phyloP scores from a whole-genome alignment of 2,329 filamentous ascomycete species.

The Aspergillus niger region DNA sequence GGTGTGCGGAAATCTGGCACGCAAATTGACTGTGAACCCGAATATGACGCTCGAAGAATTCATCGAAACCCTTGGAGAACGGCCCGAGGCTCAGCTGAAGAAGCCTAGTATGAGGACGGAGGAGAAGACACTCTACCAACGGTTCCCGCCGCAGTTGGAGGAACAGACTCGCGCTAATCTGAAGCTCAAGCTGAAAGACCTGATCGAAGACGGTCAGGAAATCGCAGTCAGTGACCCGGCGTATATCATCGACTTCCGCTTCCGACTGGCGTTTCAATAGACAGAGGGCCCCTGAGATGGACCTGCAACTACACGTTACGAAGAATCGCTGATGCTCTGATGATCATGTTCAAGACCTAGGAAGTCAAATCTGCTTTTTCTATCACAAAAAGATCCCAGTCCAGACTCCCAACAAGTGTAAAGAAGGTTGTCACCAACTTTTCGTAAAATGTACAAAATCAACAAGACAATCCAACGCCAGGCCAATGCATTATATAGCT shows the following conservation, averaged over 20 bases:
- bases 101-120: conserved; percentile 83
- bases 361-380: conserved; percentile 32
- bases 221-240: conserved; percentile 92
- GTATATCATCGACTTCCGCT: conserved; percentile 72
- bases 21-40: conserved; percentile 71
- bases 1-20: conserved; percentile 83
- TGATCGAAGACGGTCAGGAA: conserved; percentile 81
- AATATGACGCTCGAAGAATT: conserved; percentile 77
- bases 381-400: conserved; percentile 31
- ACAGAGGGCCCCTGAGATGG: conserved; percentile 16
- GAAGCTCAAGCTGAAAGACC: conserved; percentile 71
- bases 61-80: conserved; percentile 77
- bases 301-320: conserved; percentile 15
- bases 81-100: conserved; percentile 90
- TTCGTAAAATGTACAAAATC: conserved; percentile 39
- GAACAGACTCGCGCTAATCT: conserved; percentile 83
- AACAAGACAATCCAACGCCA: conserved; percentile 40
- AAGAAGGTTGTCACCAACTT: conserved; percentile 36
- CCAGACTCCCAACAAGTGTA: conserved; percentile 35
- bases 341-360: conserved; percentile 18
- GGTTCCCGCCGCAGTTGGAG: conserved; percentile 76
- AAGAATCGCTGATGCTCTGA: conserved; percentile 16
- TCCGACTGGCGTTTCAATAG: conserved; percentile 53
- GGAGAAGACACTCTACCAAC: conserved; percentile 86
- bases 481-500: conserved; percentile 39